phyloP scores from a whole-genome alignment of 1,139 yeast species.

The Sugiyamaella xylanicola region DNA sequence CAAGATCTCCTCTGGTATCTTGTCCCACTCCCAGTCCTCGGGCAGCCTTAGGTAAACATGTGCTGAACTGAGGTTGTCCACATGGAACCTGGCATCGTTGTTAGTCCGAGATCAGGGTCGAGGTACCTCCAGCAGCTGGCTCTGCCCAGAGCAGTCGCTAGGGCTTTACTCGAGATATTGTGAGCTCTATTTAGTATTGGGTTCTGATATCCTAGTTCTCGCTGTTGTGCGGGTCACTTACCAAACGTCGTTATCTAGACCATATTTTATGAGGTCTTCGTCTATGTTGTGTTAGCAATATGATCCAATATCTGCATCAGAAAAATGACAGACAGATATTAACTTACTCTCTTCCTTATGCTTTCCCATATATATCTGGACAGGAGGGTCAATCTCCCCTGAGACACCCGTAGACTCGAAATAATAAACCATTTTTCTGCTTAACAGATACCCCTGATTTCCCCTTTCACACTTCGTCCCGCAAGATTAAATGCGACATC shows the following conservation, averaged over 20 bases:
- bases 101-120: not conserved
- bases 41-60: constrained; percentile 71
- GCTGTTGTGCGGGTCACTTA: constrained; percentile 26
- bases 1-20: constrained; percentile 55
- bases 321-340: not conserved
- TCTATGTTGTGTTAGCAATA: constrained; percentile 37
- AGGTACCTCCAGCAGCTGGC: constrained; percentile 3
- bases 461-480: not conserved
- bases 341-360: constrained; percentile 65
- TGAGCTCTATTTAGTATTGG: too few species aligned
- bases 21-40: constrained; percentile 48
- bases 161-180: not conserved
- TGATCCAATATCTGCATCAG: too few species aligned
- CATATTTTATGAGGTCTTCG: constrained; percentile 69
- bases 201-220: too few species aligned
- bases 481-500: not conserved
- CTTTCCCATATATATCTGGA: constrained; percentile 66
- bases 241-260: constrained; percentile 74
- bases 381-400: constrained; percentile 38
- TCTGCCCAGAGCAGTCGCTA: constrained; percentile 2
- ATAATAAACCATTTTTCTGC: constrained; percentile 59
- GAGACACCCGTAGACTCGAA: constrained; percentile 52
- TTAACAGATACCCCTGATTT: not conserved
- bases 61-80: constrained; percentile 77
- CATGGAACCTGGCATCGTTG: constrained; percentile 56